Conservation (phyloP, 345 rosid species). For the sweet orange (Citrus sinensis) region DNA sequence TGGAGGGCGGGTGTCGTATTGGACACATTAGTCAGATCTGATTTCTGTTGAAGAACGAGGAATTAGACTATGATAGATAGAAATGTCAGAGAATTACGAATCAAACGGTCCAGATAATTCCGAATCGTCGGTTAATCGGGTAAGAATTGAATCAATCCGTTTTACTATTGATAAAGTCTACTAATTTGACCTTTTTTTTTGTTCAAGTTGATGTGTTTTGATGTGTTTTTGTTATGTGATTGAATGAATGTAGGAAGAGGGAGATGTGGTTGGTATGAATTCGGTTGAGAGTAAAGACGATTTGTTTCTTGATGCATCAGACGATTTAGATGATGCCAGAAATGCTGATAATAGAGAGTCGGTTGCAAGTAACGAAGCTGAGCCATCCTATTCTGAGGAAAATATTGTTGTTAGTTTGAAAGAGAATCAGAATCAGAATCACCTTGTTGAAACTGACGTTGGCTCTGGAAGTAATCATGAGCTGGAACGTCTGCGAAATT, state of each 20-base stretch:
- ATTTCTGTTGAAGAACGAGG: background rate
- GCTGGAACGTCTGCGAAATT: conserved; percentile 22
- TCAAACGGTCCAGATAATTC: background rate
- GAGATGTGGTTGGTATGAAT: conserved; percentile 16
- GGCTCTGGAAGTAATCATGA: conserved; percentile 18
- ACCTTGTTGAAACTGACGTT: conserved; percentile 11
- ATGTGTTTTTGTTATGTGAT: background rate
- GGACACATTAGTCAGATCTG: background rate
- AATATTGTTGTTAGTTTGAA: background rate
- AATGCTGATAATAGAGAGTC: conserved; percentile 37
- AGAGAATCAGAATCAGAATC: conserved; percentile 1
- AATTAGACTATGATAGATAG: conserved; percentile 8
- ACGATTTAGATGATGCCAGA: conserved; percentile 49
- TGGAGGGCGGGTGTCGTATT: background rate
- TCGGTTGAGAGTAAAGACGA: conserved; percentile 73
- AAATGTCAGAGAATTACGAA: conserved; percentile 14
- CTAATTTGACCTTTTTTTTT: background rate
- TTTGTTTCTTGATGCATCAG: conserved; percentile 84
- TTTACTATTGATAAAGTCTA: background rate
- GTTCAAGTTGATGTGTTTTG: background rate
- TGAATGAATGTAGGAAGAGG: conserved; percentile 19
- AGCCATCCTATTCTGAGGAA: conserved; percentile 7
- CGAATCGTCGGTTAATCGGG: conserved; percentile 9
- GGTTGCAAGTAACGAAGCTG: conserved; percentile 15
- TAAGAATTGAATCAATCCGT: background rate